Percentiles rank a stretch among this genome's conserved stretches.
These are phyloP conservation scores for Cairneyella variabilis DNA, from an alignment of 495 filamentous ascomycete species.

Conservation along the genomic window DNA sequence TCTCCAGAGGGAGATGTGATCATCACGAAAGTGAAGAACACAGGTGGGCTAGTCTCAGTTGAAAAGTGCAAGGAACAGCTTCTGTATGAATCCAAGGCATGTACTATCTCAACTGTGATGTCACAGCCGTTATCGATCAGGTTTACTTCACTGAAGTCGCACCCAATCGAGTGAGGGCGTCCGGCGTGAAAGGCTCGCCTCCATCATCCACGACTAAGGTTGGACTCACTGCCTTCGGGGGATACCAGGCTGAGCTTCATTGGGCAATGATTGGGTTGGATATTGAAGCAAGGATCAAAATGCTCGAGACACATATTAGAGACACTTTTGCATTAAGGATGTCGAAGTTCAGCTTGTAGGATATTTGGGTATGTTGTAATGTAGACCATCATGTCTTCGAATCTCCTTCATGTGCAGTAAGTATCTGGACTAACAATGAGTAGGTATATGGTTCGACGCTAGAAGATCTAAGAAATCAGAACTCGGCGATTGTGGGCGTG, in stretches of 20 bases:
- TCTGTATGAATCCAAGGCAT: constrained; percentile 60
- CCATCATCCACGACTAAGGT: constrained; percentile 35
- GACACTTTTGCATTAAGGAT: constrained; percentile 11
- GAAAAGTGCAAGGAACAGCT: constrained; percentile 52
- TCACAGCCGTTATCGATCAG: constrained; percentile 44
- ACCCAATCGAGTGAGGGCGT: constrained; percentile 40
- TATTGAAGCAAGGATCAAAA: constrained; percentile 23
- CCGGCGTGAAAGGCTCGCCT: constrained; percentile 37
- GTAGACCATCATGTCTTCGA: too few species aligned
- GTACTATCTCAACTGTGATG: constrained; percentile 56
- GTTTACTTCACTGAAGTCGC: constrained; percentile 38
- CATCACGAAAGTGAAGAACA: constrained; percentile 21
- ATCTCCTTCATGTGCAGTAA: too few species aligned
- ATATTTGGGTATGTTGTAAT: too few species aligned
- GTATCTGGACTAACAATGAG: too few species aligned
- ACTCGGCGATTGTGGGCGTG: constrained; percentile 36
- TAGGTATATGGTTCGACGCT: too few species aligned
- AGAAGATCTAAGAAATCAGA: too few species aligned
- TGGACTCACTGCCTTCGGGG: constrained; percentile 14
- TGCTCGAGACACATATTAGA: constrained; percentile 16
- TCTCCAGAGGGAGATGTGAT: constrained; percentile 42
- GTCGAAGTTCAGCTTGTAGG: constrained; percentile 31
- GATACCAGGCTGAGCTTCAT: constrained; percentile 20
- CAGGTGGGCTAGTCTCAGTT: constrained; percentile 33
- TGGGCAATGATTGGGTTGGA: constrained; percentile 23